These are phyloP conservation scores for Ambrosiella cleistominuta DNA, from an alignment of 2,329 filamentous ascomycete species.

Conservation along the genomic window DNA sequence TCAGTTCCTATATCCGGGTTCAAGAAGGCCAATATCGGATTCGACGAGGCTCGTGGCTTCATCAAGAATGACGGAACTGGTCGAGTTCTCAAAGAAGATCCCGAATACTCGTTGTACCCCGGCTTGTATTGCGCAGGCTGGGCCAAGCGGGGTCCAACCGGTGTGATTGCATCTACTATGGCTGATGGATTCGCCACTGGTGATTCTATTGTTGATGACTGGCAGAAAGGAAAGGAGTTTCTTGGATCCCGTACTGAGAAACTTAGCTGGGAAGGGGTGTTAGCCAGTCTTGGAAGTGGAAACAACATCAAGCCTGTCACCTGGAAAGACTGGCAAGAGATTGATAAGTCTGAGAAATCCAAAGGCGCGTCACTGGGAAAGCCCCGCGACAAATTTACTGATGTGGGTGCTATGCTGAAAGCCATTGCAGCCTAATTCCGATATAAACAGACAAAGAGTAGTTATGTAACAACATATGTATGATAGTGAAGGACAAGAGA, in stretches of 20 bases:
- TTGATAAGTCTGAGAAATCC: conserved; percentile 60
- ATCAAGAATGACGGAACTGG: conserved; percentile 71
- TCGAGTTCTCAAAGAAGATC: conserved; percentile 33
- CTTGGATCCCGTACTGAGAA: conserved; percentile 16
- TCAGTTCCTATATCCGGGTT: conserved; percentile 63
- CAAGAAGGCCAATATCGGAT: conserved; percentile 53
- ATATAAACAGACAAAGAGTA: not conserved
- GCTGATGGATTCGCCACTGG: conserved; percentile 80
- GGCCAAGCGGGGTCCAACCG: conserved; percentile 89
- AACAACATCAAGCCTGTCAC: conserved; percentile 32
- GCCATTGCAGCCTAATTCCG: conserved; percentile 17
- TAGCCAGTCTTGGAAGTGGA: conserved; percentile 15
- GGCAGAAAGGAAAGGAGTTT: conserved; percentile 31
- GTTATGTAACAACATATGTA: not conserved
- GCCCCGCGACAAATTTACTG: conserved; percentile 53
- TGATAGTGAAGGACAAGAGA: not conserved
- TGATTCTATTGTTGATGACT: conserved; percentile 69
- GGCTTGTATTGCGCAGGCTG: conserved; percentile 88
- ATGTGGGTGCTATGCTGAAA: conserved; percentile 38
- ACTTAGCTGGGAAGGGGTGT: conserved; percentile 62
- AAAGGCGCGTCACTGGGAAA: conserved; percentile 54
- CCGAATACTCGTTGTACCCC: conserved; percentile 26
- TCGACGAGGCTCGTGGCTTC: conserved; percentile 55
- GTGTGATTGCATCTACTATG: conserved; percentile 93
- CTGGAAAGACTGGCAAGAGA: conserved; percentile 73